Evolutionary conservation across 2,329 filamentous ascomycete species (phyloP).

Genomic region (Diaporthe humulicola): DNA sequence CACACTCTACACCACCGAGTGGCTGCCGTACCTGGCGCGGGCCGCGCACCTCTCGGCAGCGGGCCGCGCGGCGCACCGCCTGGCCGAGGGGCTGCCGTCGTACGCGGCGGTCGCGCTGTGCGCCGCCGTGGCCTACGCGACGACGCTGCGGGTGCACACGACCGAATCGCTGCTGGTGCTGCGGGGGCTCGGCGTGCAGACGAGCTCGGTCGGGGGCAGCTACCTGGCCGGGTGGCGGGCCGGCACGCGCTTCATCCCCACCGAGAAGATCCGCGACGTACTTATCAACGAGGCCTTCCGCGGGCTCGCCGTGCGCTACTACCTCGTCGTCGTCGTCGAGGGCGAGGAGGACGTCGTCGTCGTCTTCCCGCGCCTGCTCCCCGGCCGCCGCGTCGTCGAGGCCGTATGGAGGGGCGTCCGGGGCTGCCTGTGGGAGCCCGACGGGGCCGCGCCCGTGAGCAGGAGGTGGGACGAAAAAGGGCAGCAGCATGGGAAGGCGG

Average conservation of each 20-base stretch:
- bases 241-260: constrained; percentile 80
- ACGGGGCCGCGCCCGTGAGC: constrained; percentile 36
- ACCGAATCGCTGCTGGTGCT: constrained; percentile 92
- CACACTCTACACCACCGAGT: constrained; percentile 40
- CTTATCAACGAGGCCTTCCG: constrained; percentile 95
- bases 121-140: constrained; percentile 55
- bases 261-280: constrained; percentile 91
- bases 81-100: constrained; percentile 53
- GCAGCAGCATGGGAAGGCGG: constrained; percentile 32
- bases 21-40: constrained; percentile 46
- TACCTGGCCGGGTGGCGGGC: constrained; percentile 65
- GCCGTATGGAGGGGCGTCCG: constrained; percentile 90
- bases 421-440: constrained; percentile 82
- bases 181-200: constrained; percentile 91
- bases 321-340: constrained; percentile 90
- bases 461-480: constrained; percentile 49
- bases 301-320: constrained; percentile 91
- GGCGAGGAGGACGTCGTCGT: constrained; percentile 91
- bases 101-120: constrained; percentile 56
- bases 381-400: constrained; percentile 81
- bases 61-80: constrained; percentile 48
- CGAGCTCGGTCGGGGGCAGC: constrained; percentile 76
- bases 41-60: constrained; percentile 48
- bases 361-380: constrained; percentile 89
- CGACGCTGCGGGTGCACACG: constrained; percentile 62